Conservation (phyloP, 2,329 filamentous ascomycete genomes). For the Scedosporium dehoogii region DNA sequence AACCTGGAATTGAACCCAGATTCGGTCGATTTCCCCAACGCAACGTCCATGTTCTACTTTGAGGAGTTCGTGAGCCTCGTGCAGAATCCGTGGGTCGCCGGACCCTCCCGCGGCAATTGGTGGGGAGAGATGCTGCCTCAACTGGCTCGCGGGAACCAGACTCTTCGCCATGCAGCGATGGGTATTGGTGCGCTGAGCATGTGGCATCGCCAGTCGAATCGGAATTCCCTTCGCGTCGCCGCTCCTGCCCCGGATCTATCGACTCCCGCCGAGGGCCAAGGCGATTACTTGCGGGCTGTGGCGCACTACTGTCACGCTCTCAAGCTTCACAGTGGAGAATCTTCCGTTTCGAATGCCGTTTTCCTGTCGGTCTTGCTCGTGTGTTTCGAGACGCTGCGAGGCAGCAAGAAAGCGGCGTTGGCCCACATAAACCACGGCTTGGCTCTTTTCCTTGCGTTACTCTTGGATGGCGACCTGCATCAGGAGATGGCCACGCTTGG, state of each 20-base stretch:
- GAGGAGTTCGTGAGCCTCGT: constrained; percentile 20
- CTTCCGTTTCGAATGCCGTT: constrained; percentile 18
- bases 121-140: constrained; percentile 22
- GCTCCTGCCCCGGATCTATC: constrained; percentile 2
- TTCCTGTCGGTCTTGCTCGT: constrained; percentile 22
- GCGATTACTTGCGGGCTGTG: constrained; percentile 21
- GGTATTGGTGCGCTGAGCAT: constrained; percentile 18
- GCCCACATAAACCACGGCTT: constrained; percentile 26
- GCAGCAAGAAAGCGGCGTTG: constrained; percentile 19
- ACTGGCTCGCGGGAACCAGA: constrained; percentile 15
- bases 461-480: constrained; percentile 16
- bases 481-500: constrained; percentile 10
- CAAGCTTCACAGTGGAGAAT: constrained; percentile 17
- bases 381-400: constrained; percentile 21
- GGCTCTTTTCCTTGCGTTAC: constrained; percentile 20
- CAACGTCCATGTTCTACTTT: constrained; percentile 15
- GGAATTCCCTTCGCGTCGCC: constrained; percentile 7
- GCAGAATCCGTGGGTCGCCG: constrained; percentile 18
- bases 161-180: constrained; percentile 21
- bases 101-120: constrained; percentile 15
- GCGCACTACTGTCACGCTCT: constrained; percentile 24
- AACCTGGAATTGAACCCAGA: constrained; percentile 11
- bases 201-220: constrained; percentile 12
- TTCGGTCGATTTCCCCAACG: constrained; percentile 12
- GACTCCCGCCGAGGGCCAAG: constrained; percentile 9